phyloP scores from a whole-genome alignment of 257 asterid genomes.

The Agastache rugosa region DNA sequence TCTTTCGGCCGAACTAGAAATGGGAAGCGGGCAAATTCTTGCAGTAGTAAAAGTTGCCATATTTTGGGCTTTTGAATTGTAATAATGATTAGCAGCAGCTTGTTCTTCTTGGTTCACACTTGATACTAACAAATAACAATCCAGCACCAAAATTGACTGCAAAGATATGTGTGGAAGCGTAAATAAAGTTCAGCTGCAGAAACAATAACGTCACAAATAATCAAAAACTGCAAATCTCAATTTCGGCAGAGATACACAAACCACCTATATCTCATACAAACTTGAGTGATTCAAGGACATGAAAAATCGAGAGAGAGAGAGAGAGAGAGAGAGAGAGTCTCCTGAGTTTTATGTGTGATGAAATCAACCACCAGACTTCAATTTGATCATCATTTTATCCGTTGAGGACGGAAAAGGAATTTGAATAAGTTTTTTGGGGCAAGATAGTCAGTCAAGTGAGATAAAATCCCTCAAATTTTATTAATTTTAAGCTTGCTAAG shows the following conservation, averaged over 20 bases:
- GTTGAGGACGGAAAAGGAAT: conserved; percentile 22
- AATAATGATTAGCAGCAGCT: conserved; percentile 1
- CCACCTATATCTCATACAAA: background rate
- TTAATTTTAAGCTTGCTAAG: too few species aligned
- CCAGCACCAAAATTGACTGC: conserved; percentile 11
- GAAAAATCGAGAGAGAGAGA: background rate
- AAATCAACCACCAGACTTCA: background rate
- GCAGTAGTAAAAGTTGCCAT: conserved; percentile 48
- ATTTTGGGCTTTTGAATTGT: conserved; percentile 1
- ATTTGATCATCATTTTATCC: conserved; percentile 32
- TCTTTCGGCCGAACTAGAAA: conserved; percentile 38
- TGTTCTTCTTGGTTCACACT: conserved; percentile 34
- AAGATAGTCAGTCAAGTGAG: background rate
- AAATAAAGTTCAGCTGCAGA: background rate
- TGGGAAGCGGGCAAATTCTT: conserved; percentile 38
- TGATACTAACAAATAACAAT: conserved; percentile 28
- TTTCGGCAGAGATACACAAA: background rate
- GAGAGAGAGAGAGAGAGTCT: conserved; percentile 8
- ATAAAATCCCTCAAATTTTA: too few species aligned
- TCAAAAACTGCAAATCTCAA: background rate
- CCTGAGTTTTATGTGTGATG: background rate
- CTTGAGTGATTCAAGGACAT: background rate
- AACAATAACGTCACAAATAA: background rate
- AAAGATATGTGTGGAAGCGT: background rate
- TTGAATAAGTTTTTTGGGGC: background rate